Evolutionary conservation across 768 basidiomycete species (phyloP).

Genomic region (Brasilioporus rufonigricans): DNA sequence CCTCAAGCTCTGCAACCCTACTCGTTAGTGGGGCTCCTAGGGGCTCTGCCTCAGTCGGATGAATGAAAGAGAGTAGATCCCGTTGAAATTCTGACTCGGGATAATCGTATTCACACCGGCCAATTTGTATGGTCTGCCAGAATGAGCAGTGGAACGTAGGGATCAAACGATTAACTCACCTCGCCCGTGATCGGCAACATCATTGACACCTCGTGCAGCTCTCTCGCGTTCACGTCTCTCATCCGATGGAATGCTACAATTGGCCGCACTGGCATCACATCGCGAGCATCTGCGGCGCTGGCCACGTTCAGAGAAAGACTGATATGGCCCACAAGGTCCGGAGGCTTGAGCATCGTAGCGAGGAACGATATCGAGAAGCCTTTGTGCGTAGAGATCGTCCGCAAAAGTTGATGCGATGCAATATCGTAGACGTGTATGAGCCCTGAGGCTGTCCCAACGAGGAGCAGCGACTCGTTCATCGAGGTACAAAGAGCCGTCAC

Average conservation of each 20-base stretch:
- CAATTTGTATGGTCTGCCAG: constrained; percentile 17
- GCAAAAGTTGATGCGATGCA: constrained; percentile 85
- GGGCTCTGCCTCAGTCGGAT: constrained; percentile 35
- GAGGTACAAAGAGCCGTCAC: constrained; percentile 77
- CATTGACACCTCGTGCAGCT: constrained; percentile 68
- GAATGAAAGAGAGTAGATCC: constrained; percentile 68
- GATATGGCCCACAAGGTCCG: constrained; percentile 82
- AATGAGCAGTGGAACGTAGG: background rate
- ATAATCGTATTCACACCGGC: constrained; percentile 37
- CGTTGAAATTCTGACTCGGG: constrained; percentile 52
- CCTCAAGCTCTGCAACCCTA: constrained; percentile 66
- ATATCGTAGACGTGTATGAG: constrained; percentile 81
- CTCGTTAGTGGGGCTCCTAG: constrained; percentile 43
- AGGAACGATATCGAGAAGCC: constrained; percentile 70
- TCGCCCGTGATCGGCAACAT: constrained; percentile 49
- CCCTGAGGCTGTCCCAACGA: constrained; percentile 78
- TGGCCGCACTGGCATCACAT: constrained; percentile 63
- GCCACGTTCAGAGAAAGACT: constrained; percentile 47
- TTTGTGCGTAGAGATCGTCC: constrained; percentile 73
- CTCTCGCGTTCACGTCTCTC: constrained; percentile 62
- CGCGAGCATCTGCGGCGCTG: constrained; percentile 41
- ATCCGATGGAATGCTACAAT: constrained; percentile 72
- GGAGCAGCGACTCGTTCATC: constrained; percentile 67
- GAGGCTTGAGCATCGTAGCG: constrained; percentile 77
- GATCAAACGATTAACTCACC: constrained; percentile 29